These are phyloP conservation scores for Yarrowia deformans DNA, from an alignment of 805 yeast genomes.

Conservation along the genomic window DNA sequence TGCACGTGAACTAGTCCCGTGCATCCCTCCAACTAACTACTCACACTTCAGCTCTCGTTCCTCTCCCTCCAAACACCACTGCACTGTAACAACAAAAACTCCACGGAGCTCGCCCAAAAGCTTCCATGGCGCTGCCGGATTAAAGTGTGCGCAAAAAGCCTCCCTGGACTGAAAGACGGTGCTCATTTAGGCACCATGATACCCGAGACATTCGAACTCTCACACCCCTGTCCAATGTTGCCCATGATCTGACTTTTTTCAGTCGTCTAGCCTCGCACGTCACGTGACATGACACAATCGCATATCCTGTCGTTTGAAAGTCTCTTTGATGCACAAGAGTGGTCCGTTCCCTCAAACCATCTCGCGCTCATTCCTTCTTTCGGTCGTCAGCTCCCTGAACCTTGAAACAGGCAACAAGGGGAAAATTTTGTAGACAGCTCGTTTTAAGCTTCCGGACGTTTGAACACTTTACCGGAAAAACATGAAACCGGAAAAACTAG, in stretches of 20 bases:
- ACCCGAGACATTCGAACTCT: not conserved
- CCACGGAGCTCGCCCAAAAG: not conserved
- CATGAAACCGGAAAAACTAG: conserved; percentile 17
- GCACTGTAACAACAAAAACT: not conserved
- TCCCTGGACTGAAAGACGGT: not conserved
- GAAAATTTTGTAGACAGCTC: not conserved
- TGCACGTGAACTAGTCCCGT: too few relatives aligned
- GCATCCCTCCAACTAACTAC: too few relatives aligned
- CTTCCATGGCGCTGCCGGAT: not conserved
- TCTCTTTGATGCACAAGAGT: not conserved
- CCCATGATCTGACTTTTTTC: too few relatives aligned
- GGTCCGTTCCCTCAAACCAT: not conserved
- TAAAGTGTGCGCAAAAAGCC: not conserved
- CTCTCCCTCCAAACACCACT: too few relatives aligned
- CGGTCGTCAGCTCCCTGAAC: not conserved
- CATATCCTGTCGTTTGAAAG: not conserved
- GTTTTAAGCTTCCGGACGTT: not conserved
- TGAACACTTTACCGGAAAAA: conserved; percentile 2
- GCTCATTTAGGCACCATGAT: not conserved
- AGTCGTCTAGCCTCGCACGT: too few relatives aligned
- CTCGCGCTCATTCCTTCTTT: conserved; percentile 17
- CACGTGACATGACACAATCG: conserved; percentile 12
- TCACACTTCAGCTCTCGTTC: too few relatives aligned
- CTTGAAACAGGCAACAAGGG: not conserved
- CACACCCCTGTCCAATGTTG: not conserved